A percentile compares a stretch with the other conserved stretches of the same genome.
phyloP scores from a whole-genome alignment of 495 filamentous ascomycete genomes.

The Podospora bellae-mahoneyi region DNA sequence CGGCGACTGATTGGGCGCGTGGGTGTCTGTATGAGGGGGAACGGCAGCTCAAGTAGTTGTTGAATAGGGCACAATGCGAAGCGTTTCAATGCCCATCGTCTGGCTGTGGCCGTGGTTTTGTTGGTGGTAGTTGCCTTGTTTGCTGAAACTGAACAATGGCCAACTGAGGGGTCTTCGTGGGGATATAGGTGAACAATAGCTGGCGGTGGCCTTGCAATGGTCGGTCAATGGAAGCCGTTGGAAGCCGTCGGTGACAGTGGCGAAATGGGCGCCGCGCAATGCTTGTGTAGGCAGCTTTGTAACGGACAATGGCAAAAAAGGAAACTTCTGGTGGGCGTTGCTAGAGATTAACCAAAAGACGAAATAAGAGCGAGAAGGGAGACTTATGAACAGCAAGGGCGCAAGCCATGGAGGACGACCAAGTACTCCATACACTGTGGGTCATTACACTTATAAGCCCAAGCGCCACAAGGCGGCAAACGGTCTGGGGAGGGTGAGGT shows the following conservation, averaged over 20 bases:
- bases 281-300: neutral
- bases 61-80: conserved; percentile 10
- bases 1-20: neutral
- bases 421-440: neutral
- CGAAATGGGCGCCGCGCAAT: neutral
- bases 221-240: conserved; percentile 28
- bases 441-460: neutral
- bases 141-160: neutral
- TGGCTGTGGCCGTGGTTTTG: neutral
- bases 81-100: conserved; percentile 2
- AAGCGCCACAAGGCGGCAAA: neutral
- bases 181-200: neutral
- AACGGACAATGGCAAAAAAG: neutral
- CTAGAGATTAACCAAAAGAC: neutral
- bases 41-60: conserved; percentile 3
- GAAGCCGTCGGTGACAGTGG: conserved; percentile 26
- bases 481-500: neutral
- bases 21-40: neutral
- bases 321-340: neutral
- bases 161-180: neutral
- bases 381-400: neutral
- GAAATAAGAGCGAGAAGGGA: neutral
- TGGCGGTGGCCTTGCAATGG: conserved; percentile 12
- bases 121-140: neutral
- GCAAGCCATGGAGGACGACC: neutral